Evolutionary conservation across 2,329 filamentous ascomycete genomes (phyloP), one percentile per base, ranked within the genome.

Genomic region (Hypoxylon sp.): DNA sequence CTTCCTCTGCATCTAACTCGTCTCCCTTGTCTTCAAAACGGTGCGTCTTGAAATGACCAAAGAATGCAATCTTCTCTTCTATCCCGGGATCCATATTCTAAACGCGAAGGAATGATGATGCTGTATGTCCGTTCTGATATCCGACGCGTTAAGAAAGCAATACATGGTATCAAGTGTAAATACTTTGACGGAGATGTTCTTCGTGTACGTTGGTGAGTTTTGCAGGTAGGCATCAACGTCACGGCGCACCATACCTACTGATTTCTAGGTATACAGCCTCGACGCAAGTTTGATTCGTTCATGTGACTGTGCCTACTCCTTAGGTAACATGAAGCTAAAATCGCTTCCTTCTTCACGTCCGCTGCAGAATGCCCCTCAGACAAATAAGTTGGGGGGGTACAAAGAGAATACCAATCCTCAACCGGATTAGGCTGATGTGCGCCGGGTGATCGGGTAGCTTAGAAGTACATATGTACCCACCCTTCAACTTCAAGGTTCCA

Each of bases 1-100:
- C 65, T 64, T 78, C 70, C 37, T 82, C 77, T 6, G 74, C 68
- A 7, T 72, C 70, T 2, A 75, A 70, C 13, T 70, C 57, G 17
- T 74, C 69, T 6, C 79, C 77, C 8, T 78, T 70, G 1, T 75
- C 68, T 58, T 76, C 68, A 30, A 67, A 53, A 10, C 30, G 61
- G n/a, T 77, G 71, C 1, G 73, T 69, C 13, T 77, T 73, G 0
- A 85, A 71, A n/a, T 73, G 72, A n/a, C 75, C 66, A 65, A 85
- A 86, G 63, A 82, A 84, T 0, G 76, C 79, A 20, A 72, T 48
- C 69, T 86, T 86, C 34, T 81, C 79, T 51, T 76, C 68, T 6
- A 81, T 62, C 8, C 73, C 48, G 54, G 62, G 56, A 22, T 73
- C 70, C 74, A 75, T 76, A 24, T 44, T 26, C 13, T 22, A 26